Conservation (phyloP, 208 protist genomes). For the Leishmania major region DNA sequence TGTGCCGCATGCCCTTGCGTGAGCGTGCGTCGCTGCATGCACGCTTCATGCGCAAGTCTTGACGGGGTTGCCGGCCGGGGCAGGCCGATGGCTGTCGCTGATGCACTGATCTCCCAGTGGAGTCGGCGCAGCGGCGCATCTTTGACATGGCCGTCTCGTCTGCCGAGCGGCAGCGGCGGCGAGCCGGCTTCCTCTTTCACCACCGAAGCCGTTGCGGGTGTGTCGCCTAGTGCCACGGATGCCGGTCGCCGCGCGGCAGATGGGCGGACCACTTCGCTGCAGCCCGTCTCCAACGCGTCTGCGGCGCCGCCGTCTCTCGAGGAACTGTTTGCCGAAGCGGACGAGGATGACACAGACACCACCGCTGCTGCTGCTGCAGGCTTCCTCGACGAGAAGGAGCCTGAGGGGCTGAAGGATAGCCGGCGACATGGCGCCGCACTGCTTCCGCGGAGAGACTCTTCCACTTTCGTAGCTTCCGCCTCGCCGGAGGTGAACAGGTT, state of each 20-base stretch:
- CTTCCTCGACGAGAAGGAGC: neutral
- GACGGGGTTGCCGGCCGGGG: neutral
- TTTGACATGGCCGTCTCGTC: neutral
- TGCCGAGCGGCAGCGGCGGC: too few species aligned
- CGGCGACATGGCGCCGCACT: neutral
- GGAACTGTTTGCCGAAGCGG: conserved; percentile 5
- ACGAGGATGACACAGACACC: neutral
- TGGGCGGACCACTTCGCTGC: neutral
- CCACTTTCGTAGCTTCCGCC: neutral
- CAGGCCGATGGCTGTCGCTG: neutral
- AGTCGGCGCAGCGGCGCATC: conserved; percentile 10
- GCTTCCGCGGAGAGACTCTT: neutral
- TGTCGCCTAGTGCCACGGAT: neutral
- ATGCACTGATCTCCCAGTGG: conserved; percentile 21
- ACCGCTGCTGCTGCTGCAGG: neutral
- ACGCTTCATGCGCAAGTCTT: neutral
- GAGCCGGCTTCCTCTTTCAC: neutral
- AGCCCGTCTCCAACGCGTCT: neutral
- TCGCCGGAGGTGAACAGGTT: neutral
- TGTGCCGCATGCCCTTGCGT: neutral
- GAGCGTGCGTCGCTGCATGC: neutral
- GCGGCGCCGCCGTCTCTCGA: conserved; percentile 10
- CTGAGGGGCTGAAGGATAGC: neutral
- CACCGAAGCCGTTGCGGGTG: neutral
- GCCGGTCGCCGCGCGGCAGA: neutral